Evolutionary conservation across 106 monocot genomes (phyloP).

Genomic region (Dendrobium officinale): DNA sequence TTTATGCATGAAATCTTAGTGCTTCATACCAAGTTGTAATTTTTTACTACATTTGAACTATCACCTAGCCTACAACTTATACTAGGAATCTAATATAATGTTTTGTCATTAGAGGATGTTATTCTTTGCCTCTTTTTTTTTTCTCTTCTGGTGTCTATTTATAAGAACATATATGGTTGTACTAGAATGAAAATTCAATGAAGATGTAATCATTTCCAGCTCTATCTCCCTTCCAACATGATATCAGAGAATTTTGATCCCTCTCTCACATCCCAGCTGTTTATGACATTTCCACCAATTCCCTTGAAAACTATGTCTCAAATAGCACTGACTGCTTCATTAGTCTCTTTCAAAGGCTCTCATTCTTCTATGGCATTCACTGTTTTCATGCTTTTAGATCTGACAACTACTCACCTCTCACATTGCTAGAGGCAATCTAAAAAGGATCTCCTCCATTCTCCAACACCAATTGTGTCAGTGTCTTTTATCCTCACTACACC

Average conservation of each 20-base stretch:
- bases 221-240: background rate
- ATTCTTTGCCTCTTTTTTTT: too few species aligned
- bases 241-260: background rate
- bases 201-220: background rate
- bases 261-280: background rate
- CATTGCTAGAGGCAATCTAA: background rate
- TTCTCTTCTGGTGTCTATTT: too few species aligned
- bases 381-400: background rate
- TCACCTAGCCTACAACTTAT: too few species aligned
- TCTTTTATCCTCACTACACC: background rate
- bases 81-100: too few species aligned
- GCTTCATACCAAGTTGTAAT: too few species aligned
- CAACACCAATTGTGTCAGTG: background rate
- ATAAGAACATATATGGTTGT: background rate
- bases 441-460: background rate
- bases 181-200: background rate
- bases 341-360: background rate
- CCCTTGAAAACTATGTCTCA: background rate
- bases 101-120: too few species aligned
- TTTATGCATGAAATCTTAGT: too few species aligned
- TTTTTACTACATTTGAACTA: too few species aligned
- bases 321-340: background rate
- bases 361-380: background rate
- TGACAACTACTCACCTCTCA: background rate
- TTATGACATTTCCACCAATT: background rate